These are phyloP conservation scores for Scedosporium boydii DNA, from an alignment of 2,329 filamentous ascomycete species.

Conservation along the genomic window DNA sequence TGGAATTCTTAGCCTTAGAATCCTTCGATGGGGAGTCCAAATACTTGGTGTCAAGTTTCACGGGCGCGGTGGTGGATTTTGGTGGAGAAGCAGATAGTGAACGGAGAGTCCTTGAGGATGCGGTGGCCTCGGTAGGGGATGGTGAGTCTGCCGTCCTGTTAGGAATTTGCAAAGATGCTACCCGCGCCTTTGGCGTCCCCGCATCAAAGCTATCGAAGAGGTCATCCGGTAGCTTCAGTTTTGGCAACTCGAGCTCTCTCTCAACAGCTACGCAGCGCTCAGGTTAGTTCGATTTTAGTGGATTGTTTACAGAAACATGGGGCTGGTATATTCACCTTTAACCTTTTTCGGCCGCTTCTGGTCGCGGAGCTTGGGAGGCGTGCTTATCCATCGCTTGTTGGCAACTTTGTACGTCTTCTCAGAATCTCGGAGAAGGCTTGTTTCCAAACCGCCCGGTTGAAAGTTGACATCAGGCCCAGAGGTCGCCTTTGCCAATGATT, in stretches of 20 bases:
- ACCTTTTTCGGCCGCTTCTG: not conserved
- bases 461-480: not conserved
- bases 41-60: not conserved
- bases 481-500: not conserved
- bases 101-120: not conserved
- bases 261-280: constrained; percentile 1
- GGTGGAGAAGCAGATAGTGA: not conserved
- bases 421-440: not conserved
- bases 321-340: not conserved
- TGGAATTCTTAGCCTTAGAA: not conserved
- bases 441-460: not conserved
- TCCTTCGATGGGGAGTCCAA: not conserved
- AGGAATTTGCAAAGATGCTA: not conserved
- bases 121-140: not conserved
- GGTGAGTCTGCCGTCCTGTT: not conserved
- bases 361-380: not conserved
- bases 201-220: not conserved
- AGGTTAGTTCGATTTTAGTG: not conserved
- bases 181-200: not conserved
- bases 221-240: not conserved
- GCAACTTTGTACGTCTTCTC: not conserved
- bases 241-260: constrained; percentile 1
- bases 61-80: too few relatives aligned
- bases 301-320: too few relatives aligned
- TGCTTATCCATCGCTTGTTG: not conserved